phyloP scores from a whole-genome alignment of 108 stramenopile genomes.

The Stephanodiscus triporus region DNA sequence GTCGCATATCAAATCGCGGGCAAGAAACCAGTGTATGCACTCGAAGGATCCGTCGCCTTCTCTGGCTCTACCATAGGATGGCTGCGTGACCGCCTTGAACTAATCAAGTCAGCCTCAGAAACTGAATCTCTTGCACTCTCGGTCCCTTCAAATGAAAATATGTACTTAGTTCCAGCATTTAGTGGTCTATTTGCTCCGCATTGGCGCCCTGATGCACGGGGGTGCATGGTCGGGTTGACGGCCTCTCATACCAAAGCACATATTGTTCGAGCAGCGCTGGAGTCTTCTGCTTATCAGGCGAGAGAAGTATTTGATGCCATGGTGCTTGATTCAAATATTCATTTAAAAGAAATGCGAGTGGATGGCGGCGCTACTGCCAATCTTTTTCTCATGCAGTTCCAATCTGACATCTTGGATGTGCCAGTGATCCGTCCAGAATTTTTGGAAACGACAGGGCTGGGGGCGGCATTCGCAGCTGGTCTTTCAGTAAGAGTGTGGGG shows the following conservation, averaged over 20 bases:
- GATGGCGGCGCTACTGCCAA: conserved; percentile 96
- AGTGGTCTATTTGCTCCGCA: conserved; percentile 96
- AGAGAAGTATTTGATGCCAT: conserved; percentile 94
- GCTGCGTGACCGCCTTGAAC: conserved; percentile 93
- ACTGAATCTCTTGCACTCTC: conserved; percentile 79
- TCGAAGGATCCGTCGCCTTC: conserved; percentile 95
- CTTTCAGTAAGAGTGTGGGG: conserved; percentile 95
- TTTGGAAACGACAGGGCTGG: conserved; percentile 95
- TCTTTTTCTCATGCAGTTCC: conserved; percentile 95
- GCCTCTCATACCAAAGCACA: conserved; percentile 86
- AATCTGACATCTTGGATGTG: conserved; percentile 91
- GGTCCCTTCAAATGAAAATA: conserved; percentile 80
- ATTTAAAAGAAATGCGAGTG: conserved; percentile 77
- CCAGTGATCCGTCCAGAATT: conserved; percentile 80
- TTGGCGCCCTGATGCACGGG: conserved; percentile 95
- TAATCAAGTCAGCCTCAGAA: conserved; percentile 85
- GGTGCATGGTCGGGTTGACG: conserved; percentile 94
- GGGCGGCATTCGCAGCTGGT: conserved; percentile 97
- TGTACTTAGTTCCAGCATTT: conserved; percentile 98
- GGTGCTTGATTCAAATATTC: conserved; percentile 72
- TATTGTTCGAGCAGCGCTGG: conserved; percentile 93
- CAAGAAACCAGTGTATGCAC: conserved; percentile 80
- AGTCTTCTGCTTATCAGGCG: conserved; percentile 93
- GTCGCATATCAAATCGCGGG: conserved; percentile 90
- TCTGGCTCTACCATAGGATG: conserved; percentile 96